Evolutionary conservation across 805 yeast genomes (phyloP).

Genomic region (Candida tammaniensis): DNA sequence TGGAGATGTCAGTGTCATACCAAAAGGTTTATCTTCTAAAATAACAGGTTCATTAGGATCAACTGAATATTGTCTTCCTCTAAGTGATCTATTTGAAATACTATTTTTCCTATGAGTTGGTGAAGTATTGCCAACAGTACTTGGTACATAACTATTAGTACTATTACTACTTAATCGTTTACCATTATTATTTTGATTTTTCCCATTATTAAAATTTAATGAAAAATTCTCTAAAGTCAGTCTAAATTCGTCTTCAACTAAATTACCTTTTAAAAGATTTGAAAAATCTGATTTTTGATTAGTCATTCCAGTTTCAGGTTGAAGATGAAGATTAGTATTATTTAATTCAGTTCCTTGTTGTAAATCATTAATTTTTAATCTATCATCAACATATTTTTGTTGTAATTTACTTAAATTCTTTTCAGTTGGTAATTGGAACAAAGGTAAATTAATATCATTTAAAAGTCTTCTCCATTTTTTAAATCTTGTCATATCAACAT

Average conservation of each 20-base stretch:
- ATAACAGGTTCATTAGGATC: conserved; percentile 19
- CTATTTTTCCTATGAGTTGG: conserved; percentile 9
- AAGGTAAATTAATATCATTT: conserved; percentile 38
- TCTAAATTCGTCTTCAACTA: conserved; percentile 27
- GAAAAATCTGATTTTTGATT: conserved; percentile 21
- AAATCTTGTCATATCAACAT: conserved; percentile 27
- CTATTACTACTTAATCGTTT: conserved; percentile 6
- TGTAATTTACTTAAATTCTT: conserved; percentile 24
- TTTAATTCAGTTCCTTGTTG: conserved; percentile 2
- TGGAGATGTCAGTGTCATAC: no score
- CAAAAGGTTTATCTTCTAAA: conserved; percentile 15
- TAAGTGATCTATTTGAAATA: conserved; percentile 12
- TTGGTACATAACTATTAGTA: conserved; percentile 1
- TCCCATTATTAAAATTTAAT: conserved; percentile 18
- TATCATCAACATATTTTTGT: conserved; percentile 15
- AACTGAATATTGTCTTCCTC: conserved; percentile 18
- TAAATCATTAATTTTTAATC: conserved; percentile 7
- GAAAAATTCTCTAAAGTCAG: conserved; percentile 29
- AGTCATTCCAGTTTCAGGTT: neutral
- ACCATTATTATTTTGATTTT: conserved; percentile 1
- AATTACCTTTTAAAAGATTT: conserved; percentile 29
- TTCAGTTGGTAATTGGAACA: conserved; percentile 44
- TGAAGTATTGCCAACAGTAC: neutral
- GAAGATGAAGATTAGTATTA: conserved; percentile 1
- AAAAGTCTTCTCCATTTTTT: conserved; percentile 39